A percentile compares a stretch with the other conserved stretches of the same genome.
phyloP scores from a whole-genome alignment of 2,329 filamentous ascomycete species.

The Sporothrix sp. region DNA sequence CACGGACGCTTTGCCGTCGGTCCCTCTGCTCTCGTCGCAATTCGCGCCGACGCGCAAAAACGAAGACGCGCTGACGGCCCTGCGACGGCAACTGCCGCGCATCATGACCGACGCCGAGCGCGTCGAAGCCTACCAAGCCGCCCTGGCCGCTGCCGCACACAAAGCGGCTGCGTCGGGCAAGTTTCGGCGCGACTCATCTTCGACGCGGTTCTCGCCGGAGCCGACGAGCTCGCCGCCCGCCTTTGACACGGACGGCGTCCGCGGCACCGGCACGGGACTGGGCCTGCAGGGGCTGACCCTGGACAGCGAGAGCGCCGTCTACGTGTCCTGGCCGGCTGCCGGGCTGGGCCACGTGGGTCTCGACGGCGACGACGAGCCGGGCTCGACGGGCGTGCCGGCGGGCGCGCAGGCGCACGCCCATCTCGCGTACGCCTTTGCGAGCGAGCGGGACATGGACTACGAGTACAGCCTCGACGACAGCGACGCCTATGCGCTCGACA shows the following conservation, averaged over 20 bases:
- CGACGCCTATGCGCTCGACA: conserved; percentile 38
- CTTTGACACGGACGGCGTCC: not conserved
- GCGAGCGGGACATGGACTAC: conserved; percentile 22
- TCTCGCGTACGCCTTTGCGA: conserved; percentile 12
- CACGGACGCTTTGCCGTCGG: too few relatives aligned
- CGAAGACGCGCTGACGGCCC: conserved; percentile 7
- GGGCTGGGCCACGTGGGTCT: not conserved
- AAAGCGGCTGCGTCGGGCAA: conserved; percentile 66
- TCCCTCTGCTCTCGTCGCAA: conserved; percentile 11
- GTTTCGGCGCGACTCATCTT: conserved; percentile 53
- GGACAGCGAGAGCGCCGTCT: conserved; percentile 3
- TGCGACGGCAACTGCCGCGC: conserved; percentile 11
- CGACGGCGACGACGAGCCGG: not conserved
- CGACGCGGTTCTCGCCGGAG: conserved; percentile 24
- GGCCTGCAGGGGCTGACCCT: not conserved
- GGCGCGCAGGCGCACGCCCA: conserved; percentile 14
- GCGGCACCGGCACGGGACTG: not conserved
- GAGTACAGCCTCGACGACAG: conserved; percentile 48
- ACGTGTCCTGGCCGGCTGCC: conserved; percentile 21
- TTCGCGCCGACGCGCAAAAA: not conserved
- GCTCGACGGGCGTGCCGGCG: not conserved
- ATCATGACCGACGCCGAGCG: conserved; percentile 18
- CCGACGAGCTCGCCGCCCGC: not conserved
- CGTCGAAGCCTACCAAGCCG: conserved; percentile 62
- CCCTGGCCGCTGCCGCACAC: conserved; percentile 71